These are phyloP conservation scores for Aphelidium insulamus DNA, from an alignment of 371 early-diverging fungal species.

Conservation along the genomic window DNA sequence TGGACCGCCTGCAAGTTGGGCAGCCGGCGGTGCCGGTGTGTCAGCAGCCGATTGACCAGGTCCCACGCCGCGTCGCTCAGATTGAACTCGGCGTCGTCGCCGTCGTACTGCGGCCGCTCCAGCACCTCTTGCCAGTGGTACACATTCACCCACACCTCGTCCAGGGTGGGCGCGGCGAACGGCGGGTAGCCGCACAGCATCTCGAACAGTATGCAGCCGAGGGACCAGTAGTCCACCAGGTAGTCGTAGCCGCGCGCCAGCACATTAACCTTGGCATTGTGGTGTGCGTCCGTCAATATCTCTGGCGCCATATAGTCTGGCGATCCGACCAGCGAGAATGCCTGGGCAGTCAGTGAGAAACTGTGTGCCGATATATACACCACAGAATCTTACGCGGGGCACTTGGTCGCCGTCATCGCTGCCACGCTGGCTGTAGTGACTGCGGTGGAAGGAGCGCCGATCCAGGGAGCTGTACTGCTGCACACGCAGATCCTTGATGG, in stretches of 20 bases:
- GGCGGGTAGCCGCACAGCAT: conserved; percentile 51
- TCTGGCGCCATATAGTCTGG: conserved; percentile 69
- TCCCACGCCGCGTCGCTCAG: conserved; percentile 46
- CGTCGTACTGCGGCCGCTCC: conserved; percentile 41
- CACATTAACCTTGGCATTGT: conserved; percentile 8
- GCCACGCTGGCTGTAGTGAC: conserved; percentile 13
- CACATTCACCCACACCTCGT: conserved; percentile 65
- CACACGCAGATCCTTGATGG: conserved; percentile 20
- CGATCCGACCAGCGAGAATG: conserved; percentile 46
- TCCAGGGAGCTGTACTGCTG: conserved; percentile 18
- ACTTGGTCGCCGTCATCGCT: too few species aligned
- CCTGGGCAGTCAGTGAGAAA: conserved; percentile 19
- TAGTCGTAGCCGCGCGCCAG: conserved; percentile 36
- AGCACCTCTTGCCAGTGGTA: conserved; percentile 48
- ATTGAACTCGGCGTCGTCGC: conserved; percentile 45
- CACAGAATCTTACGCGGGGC: too few species aligned
- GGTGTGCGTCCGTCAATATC: conserved; percentile 17
- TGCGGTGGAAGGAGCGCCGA: conserved; percentile 20
- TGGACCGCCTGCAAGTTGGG: conserved; percentile 8
- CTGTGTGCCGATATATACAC: too few species aligned
- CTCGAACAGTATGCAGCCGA: conserved; percentile 82
- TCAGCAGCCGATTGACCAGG: conserved; percentile 35
- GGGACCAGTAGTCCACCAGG: conserved; percentile 63
- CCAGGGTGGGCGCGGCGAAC: conserved; percentile 43
- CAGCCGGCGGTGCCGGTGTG: conserved; percentile 20